A percentile compares a stretch with the other conserved stretches of the same genome.
These are phyloP conservation scores for Geotrichum candidum DNA, from an alignment of 1,139 yeast genomes.

Conservation along the genomic window DNA sequence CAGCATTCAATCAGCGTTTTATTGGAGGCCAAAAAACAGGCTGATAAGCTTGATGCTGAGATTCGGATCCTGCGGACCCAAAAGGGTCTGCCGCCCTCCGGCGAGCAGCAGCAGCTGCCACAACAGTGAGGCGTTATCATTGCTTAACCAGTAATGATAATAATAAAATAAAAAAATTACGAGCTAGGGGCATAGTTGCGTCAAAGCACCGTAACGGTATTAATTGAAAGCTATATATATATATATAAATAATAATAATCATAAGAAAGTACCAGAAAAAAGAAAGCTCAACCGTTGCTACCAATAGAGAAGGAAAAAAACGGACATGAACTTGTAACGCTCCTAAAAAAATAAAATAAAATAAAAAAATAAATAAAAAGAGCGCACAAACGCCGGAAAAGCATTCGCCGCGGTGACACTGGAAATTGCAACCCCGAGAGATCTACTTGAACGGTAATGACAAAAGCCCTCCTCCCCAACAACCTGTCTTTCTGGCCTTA, in stretches of 20 bases:
- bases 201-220: too few species aligned
- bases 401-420: neutral
- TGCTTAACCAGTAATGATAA: neutral
- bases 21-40: conserved; percentile 78
- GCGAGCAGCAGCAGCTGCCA: neutral
- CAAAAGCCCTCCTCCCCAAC: too few species aligned
- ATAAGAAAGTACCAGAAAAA: neutral
- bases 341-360: too few species aligned
- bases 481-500: too few species aligned
- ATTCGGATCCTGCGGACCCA: conserved; percentile 48
- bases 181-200: too few species aligned
- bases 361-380: too few species aligned
- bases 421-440: neutral
- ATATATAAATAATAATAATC: neutral
- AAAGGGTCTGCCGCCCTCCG: conserved; percentile 11
- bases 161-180: neutral
- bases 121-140: neutral
- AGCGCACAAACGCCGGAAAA: neutral
- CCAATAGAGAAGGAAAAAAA: neutral
- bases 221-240: neutral
- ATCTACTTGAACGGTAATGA: too few species aligned
- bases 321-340: neutral
- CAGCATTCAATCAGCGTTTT: conserved; percentile 66
- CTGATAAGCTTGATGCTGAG: conserved; percentile 82
- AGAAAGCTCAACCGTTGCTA: neutral